A percentile compares a stretch with the other conserved stretches of the same genome.
phyloP scores from a whole-genome alignment of 2,329 filamentous ascomycete species.

The Stachybotrys elegans region DNA sequence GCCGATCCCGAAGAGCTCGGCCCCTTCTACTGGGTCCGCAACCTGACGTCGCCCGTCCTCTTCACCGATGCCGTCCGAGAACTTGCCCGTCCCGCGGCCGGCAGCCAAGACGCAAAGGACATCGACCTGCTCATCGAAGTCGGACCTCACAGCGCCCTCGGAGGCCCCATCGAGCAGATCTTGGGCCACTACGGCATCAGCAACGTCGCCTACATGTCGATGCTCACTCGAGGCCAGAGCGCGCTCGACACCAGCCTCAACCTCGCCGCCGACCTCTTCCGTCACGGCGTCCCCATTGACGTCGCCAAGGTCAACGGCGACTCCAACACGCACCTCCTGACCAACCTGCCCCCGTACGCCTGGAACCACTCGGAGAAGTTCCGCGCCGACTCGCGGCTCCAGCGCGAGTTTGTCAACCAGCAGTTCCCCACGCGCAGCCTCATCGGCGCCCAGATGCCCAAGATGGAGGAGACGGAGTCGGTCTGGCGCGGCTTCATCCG shows the following conservation, averaged over 20 bases:
- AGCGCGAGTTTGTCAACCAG: constrained; percentile 19
- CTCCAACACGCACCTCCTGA: constrained; percentile 13
- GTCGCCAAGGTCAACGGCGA: constrained; percentile 34
- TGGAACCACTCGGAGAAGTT: constrained; percentile 29
- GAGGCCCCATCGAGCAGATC: constrained; percentile 13
- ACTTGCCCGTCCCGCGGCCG: not conserved
- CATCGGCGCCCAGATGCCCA: constrained; percentile 19
- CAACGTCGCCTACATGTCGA: constrained; percentile 12
- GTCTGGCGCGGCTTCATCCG: constrained; percentile 20
- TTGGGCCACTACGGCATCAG: not conserved
- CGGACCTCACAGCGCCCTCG: constrained; percentile 16
- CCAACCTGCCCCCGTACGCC: constrained; percentile 27
- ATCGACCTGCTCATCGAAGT: constrained; percentile 14
- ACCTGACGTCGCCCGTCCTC: constrained; percentile 27
- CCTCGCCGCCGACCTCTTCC: constrained; percentile 19
- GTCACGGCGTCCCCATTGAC: constrained; percentile 33
- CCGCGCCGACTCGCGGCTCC: constrained; percentile 26
- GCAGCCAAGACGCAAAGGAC: not conserved
- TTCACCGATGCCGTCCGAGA: constrained; percentile 26
- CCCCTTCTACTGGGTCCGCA: constrained; percentile 34
- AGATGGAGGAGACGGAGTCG: constrained; percentile 15
- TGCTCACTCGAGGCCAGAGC: not conserved
- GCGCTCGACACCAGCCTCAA: not conserved
- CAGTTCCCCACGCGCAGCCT: constrained; percentile 32
- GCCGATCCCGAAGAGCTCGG: constrained; percentile 28